Evolutionary conservation across 225 moss, liverwort and hornwort species (phyloP), one percentile per base, ranked within the genome.

Genomic region (Pseudisothecium myosuroides): DNA sequence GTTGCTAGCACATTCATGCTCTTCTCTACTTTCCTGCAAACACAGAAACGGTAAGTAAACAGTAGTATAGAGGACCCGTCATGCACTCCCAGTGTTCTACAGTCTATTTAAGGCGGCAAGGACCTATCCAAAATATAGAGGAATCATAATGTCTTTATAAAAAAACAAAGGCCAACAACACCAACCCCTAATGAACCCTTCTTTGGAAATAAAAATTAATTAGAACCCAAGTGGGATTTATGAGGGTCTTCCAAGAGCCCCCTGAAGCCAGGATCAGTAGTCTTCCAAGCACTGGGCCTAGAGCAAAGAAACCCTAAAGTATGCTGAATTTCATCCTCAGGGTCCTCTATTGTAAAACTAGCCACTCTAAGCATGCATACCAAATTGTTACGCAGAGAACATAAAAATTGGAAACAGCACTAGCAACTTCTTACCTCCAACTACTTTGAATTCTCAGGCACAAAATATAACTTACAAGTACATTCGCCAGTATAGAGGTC

Each of bases 11-110:
- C 76, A 91, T 97, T 96, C 90, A 99, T 91, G n/a, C 87, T 88
- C 50, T 90, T 88, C 92, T 97, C 96, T 83, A 95, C 63, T 88
- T 93, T 96, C 95, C 98, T 98, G 93, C 90, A 86, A n/a, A 62
- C 47, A 79, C 69, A 72, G 77, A 58, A 71, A 59, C 77, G 39
- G 49, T 90, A 41, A 89, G 43, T 11, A 11, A 9, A 77, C 17
- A 85, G 19, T 61, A 45, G 74, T 85, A 37, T 13, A 27, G 26
- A 74, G 36, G 45, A 59, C 24, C 43, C 22, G 41, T 31, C 21
- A 54, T 61, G 49, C 54, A 52, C 37, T 75, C 26, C 50, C 14
- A 24, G 37, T 75, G 60, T 49, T 49, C 36, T 32, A 36, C 41
- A 36, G 27, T 21, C 28, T 63, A 76, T 29, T 20, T 16, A 22